Evolutionary conservation across 2,329 filamentous ascomycete genomes (phyloP).

Genomic region (Atkinsonella texensis): DNA sequence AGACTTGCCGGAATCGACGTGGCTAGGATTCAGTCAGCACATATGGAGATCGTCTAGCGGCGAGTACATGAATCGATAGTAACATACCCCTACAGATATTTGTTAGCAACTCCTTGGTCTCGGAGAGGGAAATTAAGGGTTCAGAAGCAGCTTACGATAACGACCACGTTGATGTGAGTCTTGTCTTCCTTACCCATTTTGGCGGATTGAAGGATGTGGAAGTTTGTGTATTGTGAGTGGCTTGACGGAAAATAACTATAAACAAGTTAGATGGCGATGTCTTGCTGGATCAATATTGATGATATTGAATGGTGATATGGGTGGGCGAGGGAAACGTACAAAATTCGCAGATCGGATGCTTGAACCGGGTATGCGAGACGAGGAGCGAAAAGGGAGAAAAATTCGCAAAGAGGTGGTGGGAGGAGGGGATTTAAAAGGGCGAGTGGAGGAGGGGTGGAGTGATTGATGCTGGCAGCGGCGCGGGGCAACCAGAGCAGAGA

Average conservation of each 20-base stretch:
- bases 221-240: conserved; percentile 6
- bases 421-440: conserved; percentile 27
- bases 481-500: conserved; percentile 21
- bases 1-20: conserved; percentile 99
- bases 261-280: conserved; percentile 1
- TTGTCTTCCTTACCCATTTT: conserved; percentile 72
- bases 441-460: conserved; percentile 17
- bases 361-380: conserved; percentile 33
- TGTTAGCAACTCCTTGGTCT: conserved; percentile 10
- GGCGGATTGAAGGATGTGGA: conserved; percentile 1
- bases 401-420: conserved; percentile 23
- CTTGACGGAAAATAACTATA: conserved; percentile 4
- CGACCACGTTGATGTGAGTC: conserved; percentile 94
- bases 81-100: conserved; percentile 17
- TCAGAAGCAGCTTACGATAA: conserved; percentile 50
- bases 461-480: conserved; percentile 17
- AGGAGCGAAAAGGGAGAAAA: conserved; percentile 27
- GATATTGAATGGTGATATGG: background rate
- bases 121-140: background rate
- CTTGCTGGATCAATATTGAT: background rate
- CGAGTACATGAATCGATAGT: background rate
- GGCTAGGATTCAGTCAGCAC: conserved; percentile 35
- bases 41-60: conserved; percentile 19
- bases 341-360: conserved; percentile 31
- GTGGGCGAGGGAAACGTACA: conserved; percentile 16